Conservation (phyloP, 208 protist genomes). For the Leishmania aethiopica region DNA sequence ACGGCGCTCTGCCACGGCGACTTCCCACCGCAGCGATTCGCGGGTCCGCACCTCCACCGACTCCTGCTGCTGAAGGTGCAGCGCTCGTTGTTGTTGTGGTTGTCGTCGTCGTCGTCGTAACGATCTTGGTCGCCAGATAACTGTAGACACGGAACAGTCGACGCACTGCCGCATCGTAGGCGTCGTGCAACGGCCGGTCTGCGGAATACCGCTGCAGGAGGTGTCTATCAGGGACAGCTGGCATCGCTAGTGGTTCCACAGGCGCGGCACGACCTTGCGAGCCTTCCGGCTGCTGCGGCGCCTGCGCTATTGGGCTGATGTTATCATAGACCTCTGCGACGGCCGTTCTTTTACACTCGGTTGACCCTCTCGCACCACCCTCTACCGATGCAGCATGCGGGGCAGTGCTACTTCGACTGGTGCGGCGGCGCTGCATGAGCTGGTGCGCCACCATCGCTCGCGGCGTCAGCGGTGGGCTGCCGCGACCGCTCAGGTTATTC, state of each 20-base stretch:
- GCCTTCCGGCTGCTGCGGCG: not conserved
- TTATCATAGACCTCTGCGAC: not conserved
- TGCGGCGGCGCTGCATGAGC: constrained; percentile 34
- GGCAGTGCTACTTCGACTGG: constrained; percentile 32
- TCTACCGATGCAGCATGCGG: constrained; percentile 27
- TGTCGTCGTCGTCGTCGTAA: constrained; percentile 8
- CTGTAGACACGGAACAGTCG: constrained; percentile 29
- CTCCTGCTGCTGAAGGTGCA: not conserved
- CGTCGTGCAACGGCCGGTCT: constrained; percentile 16
- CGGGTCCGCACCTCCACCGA: not conserved
- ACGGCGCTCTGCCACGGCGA: too few relatives aligned
- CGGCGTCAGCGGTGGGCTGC: constrained; percentile 30
- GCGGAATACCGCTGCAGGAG: not conserved
- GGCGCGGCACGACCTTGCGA: not conserved
- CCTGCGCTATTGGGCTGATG: not conserved
- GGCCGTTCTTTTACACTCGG: not conserved
- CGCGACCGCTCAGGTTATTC: constrained; percentile 21
- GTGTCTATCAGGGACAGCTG: not conserved
- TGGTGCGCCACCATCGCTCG: constrained; percentile 34
- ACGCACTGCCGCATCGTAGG: constrained; percentile 32
- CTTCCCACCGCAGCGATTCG: not conserved
- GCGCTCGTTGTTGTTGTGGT: not conserved
- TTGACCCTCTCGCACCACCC: not conserved
- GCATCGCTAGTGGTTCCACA: not conserved
- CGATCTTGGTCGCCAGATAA: constrained; percentile 24